These are phyloP conservation scores for Pythium chondricola DNA, from an alignment of 352 stramenopile genomes.

Conservation along the genomic window DNA sequence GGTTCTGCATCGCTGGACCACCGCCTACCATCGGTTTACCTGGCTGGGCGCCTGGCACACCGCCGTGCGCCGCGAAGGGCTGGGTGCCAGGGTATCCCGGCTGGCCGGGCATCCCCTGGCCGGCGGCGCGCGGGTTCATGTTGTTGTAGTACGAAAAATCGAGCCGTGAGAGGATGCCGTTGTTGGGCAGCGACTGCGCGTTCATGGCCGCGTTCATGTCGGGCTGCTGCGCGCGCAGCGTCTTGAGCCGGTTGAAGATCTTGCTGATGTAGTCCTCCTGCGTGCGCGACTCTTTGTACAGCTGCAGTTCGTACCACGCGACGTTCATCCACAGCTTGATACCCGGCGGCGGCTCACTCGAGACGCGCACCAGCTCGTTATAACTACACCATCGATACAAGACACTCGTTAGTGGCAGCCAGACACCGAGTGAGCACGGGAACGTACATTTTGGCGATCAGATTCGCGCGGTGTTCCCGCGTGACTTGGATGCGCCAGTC, in stretches of 20 bases:
- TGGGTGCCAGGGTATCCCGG: constrained; percentile 24
- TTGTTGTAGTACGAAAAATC: constrained; percentile 79
- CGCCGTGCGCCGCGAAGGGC: constrained; percentile 30
- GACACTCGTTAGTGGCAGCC: not conserved
- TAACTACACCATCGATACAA: constrained; percentile 30
- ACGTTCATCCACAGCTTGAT: constrained; percentile 88
- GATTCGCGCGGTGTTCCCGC: constrained; percentile 70
- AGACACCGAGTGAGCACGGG: not conserved
- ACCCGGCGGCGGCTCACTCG: constrained; percentile 62
- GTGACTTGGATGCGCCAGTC: constrained; percentile 83
- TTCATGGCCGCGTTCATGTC: constrained; percentile 69
- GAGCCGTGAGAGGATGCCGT: constrained; percentile 62
- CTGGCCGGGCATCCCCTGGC: constrained; percentile 12
- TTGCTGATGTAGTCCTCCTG: constrained; percentile 87
- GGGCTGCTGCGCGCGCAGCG: constrained; percentile 59
- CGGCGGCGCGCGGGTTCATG: constrained; percentile 32
- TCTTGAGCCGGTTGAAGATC: constrained; percentile 81
- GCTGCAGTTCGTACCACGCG: constrained; percentile 76
- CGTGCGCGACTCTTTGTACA: constrained; percentile 79
- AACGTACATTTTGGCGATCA: constrained; percentile 82
- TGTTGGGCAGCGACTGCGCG: constrained; percentile 53
- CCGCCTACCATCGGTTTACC: constrained; percentile 9
- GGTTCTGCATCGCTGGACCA: constrained; percentile 18
- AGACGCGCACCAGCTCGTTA: constrained; percentile 81
- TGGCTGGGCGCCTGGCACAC: constrained; percentile 12